phyloP scores from a whole-genome alignment of 202 grass and related monocot genomes.

The Musa balbisiana region DNA sequence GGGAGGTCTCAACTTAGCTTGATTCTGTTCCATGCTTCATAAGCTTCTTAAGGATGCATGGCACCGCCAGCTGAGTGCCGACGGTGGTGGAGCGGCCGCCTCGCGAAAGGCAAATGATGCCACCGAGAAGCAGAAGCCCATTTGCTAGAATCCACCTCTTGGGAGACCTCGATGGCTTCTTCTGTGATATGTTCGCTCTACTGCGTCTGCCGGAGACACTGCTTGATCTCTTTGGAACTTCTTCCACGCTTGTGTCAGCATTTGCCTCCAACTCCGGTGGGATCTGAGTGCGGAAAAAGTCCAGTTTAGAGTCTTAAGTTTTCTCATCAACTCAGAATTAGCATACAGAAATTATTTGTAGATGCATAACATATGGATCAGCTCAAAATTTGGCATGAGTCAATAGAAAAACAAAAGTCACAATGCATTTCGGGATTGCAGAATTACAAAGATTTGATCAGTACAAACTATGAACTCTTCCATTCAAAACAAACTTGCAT shows the following conservation, averaged over 20 bases:
- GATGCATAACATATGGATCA: too few relatives aligned
- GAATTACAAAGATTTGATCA: too few relatives aligned
- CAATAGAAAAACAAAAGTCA: too few relatives aligned
- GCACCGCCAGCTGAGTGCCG: slow-evolving; percentile 57
- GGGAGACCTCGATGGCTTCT: slow-evolving; percentile 31
- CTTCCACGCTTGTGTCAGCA: slow-evolving; percentile 12
- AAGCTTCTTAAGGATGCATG: slow-evolving; percentile 67
- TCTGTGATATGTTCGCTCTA: slow-evolving; percentile 16
- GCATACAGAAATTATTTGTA: too few relatives aligned
- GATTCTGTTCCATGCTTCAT: slow-evolving; percentile 21
- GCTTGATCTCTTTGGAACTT: slow-evolving; percentile 10
- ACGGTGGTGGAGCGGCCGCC: slow-evolving; percentile 33
- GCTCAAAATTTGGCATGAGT: too few relatives aligned
- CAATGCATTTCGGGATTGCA: too few relatives aligned
- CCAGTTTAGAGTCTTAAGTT: too few relatives aligned
- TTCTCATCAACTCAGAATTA: too few relatives aligned
- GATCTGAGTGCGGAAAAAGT: slow-evolving; percentile 28
- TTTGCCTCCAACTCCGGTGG: slow-evolving; percentile 35
- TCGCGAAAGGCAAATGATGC: slow-evolving; percentile 65
- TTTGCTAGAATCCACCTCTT: slow-evolving; percentile 43
- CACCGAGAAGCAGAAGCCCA: slow-evolving; percentile 61
- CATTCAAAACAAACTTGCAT: too few relatives aligned
- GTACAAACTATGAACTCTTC: too few relatives aligned
- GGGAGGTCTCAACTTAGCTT: not conserved
- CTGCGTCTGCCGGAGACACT: slow-evolving; percentile 7